Base-by-base conservation (phyloP, 2,329 filamentous ascomycete species). In the Capronia epimyces region DNA sequence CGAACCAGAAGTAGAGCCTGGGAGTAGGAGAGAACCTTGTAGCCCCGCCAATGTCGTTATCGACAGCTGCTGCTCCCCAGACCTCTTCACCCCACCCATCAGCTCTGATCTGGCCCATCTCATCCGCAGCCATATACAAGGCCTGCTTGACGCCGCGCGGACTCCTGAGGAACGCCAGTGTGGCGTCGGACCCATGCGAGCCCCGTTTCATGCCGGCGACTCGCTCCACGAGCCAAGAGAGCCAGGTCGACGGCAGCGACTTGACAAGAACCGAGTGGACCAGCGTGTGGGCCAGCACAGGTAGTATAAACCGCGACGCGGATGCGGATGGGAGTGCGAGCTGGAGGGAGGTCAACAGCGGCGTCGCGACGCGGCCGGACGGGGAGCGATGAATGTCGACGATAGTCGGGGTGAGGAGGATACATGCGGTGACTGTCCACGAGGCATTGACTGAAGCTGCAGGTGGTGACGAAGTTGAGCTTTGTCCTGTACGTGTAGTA, bases 331-430 rank as follows among this genome's bases (percentile, higher is more conserved):
- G 64, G 21, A 64, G 65, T 0, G 71, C 69, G 9, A 72, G 65
- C 0, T 71, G 69, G 10, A 72, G 62, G 50, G 67, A 68, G 1
- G 85, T 84, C 16, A 74, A 79, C 0, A 77, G 74, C 1, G 82
- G 86, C 48, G 71, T 69, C 4, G 80, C 80, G 53, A 89, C 81
- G 49, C 68, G 68, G 1, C 86, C 86, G 22, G 73, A 80, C 0
- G 77, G 74, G 1, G 82, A 86, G 49, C 71, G 67, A 8, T 81
- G 80, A 55, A 90, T 82, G 67, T 88, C 79, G n/a, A 82, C 76
- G 31, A 90, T 76, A 1, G 86, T 88, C 1, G 86, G 85, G 64
- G 89, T 89, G 15, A 90, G 74, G 49, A 89, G 72, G 36, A 89
- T 73, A 1, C 77, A 84, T 0, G 71, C 70, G 24, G 69, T 60